Evolutionary conservation across 192 early-diverging fungal genomes (phyloP).

Genomic region (Neocallimastix lanati): DNA sequence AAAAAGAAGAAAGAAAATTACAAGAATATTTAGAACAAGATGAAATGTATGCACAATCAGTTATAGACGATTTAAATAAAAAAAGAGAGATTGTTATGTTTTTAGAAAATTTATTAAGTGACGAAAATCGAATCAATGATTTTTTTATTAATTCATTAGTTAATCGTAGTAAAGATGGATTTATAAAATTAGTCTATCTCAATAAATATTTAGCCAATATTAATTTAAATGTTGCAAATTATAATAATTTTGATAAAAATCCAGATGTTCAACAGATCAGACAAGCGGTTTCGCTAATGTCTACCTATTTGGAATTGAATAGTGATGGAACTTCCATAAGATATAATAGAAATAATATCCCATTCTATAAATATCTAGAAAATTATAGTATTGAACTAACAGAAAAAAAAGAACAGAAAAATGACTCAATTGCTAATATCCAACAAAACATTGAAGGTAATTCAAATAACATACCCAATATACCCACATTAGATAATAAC

Average conservation of each 20-base stretch:
- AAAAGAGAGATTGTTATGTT: not conserved
- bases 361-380: not conserved
- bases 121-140: not conserved
- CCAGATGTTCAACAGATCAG: not conserved
- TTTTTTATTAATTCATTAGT: not conserved
- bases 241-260: not conserved
- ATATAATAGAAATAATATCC: not conserved
- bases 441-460: not conserved
- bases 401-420: not conserved
- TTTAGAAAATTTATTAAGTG: not conserved
- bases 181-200: not conserved
- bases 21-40: not conserved
- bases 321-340: not conserved
- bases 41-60: not conserved
- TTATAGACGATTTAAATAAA: not conserved
- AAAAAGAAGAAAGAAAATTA: not conserved
- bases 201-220: not conserved
- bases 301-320: not conserved
- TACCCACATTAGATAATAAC: not conserved
- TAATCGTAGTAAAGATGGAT: not conserved
- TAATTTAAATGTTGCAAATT: not conserved
- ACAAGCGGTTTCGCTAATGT: not conserved
- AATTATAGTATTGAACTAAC: not conserved
- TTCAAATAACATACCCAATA: not conserved
- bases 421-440: too few species aligned